Evolutionary conservation across 129 eudicot species (phyloP), one percentile per base, ranked within the genome.

Genomic region (Centrapalus pauciflorus): DNA sequence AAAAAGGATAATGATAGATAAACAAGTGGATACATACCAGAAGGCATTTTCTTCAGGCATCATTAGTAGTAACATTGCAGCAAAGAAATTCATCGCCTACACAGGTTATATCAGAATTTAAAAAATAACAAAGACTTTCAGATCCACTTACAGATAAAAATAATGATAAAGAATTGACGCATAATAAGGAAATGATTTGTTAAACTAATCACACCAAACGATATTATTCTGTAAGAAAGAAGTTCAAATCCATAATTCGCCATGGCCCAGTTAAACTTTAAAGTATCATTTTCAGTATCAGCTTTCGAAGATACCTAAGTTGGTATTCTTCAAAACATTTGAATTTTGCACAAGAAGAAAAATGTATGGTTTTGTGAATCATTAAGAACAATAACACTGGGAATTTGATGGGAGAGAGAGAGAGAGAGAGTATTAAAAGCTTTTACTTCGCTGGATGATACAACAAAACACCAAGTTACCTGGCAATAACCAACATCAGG

Each of bases 1-100:
- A 51, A 52, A 43, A 23, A 32, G 19, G 29, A 71, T 11, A 66
- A 61, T 5, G 41, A 64, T 55, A 74, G 25, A n/a, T 21, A 17
- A 14, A 12, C 43, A 27, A 20, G 69, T 56, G 70, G 59, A 50
- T 43, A 75, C 94, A 30, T 79, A 94, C 99, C 99, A 94, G 68
- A 94, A 89, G 32, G 99, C 99, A 86, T 94, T 94, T 76, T 94
- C 99, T 75, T 94, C 99, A 0, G 99, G 99, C 99, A 94, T 94
- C 99, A 94, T 78, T 40, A 94, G 82, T 27, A 94, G 82, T 76
- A 94, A 81, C 74, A 94, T 41, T 56, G 95, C 99, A 68, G 97
- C 99, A 77, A 94, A 94, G 66, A 94, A 94, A 62, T 94, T 94
- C 97, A 94, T 89, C 27, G 90, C 99, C 99, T 89, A 90, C 80